phyloP scores from a whole-genome alignment of 2,329 filamentous ascomycete species.

The Exophiala alcalophila region DNA sequence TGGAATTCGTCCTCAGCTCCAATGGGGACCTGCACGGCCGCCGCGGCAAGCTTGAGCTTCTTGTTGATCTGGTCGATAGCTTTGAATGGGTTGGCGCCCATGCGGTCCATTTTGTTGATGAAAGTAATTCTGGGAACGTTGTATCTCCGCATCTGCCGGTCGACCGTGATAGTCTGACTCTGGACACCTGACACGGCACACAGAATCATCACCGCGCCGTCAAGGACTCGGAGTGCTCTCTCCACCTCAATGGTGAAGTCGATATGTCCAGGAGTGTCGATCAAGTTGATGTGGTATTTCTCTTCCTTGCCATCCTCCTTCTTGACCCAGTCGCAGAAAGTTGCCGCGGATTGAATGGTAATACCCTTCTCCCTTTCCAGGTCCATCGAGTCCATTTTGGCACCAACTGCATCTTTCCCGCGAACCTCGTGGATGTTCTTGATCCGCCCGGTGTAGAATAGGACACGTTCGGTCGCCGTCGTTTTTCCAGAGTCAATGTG shows the following conservation, averaged over 20 bases:
- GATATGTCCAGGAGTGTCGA: conserved; percentile 97
- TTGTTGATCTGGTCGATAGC: conserved; percentile 95
- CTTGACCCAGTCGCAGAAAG: conserved; percentile 96
- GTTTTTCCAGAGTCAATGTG: conserved; percentile 99
- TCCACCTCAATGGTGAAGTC: conserved; percentile 99
- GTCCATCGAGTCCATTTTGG: conserved; percentile 99
- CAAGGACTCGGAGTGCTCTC: conserved; percentile 86
- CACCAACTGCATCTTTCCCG: conserved; percentile 88
- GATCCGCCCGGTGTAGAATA: conserved; percentile 97
- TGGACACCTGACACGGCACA: conserved; percentile 97
- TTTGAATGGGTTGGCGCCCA: conserved; percentile 98
- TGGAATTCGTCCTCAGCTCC: conserved; percentile 87
- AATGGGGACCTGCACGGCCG: conserved; percentile 91
- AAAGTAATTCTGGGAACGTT: conserved; percentile 94
- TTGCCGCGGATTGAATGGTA: conserved; percentile 96
- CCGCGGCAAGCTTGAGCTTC: conserved; percentile 89
- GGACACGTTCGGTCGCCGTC: conserved; percentile 89
- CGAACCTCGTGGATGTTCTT: conserved; percentile 96
- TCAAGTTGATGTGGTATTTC: conserved; percentile 96
- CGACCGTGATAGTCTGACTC: conserved; percentile 95
- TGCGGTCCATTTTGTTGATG: conserved; percentile 99
- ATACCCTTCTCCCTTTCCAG: conserved; percentile 97
- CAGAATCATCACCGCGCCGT: conserved; percentile 97
- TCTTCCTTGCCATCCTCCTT: conserved; percentile 78
- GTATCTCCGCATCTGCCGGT: conserved; percentile 98